Evolutionary conservation across 306 rosid genomes (phyloP), one percentile per base, ranked within the genome.

Genomic region (Gastrolobium bilobum): DNA sequence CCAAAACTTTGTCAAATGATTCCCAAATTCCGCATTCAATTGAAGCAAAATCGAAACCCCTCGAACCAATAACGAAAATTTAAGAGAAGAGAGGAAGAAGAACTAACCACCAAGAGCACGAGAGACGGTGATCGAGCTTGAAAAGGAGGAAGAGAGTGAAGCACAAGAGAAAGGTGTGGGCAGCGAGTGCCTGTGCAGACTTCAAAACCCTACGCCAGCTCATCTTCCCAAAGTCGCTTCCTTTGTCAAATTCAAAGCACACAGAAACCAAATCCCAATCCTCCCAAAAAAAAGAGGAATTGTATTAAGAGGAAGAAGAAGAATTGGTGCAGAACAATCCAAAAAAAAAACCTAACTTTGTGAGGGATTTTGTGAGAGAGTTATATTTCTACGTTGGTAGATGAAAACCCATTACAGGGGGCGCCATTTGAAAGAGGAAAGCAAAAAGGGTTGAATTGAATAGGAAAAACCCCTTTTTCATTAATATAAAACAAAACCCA

Each of bases 121-220:
- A 86, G 83, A 91, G 68, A 65, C 38, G 78, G 34, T 84, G 94
- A 81, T 96, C 98, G 80, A 96, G 98, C 94, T 91, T 96, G 86
- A 96, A 85, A 79, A 96, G 90, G 59, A 96, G 97, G 71, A 96
- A 74, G 5, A 89, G 91, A 64, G 98, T 96, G 84, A 93, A 96
- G 82, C 80, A 88, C n/a, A 93, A 68, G 37, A 91, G 97, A 58
- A 90, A 83, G 76, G 78, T 79, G 80, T 96, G 99, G n/a, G 98
- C 98, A 38, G 88, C 85, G 10, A 93, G 75, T 47, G 96, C 92
- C 78, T 93, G 98, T 4, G 88, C 91, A 44, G 99, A 91, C 80
- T 88, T 91, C 93, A 96, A 91, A 5, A 96, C 98, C 75, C 97
- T 93, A 65, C 93, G 85, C 99, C 99, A 96, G 84, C 86, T 91